Conservation (phyloP, 371 early-diverging fungal genomes). For the Mortierella sp. region DNA sequence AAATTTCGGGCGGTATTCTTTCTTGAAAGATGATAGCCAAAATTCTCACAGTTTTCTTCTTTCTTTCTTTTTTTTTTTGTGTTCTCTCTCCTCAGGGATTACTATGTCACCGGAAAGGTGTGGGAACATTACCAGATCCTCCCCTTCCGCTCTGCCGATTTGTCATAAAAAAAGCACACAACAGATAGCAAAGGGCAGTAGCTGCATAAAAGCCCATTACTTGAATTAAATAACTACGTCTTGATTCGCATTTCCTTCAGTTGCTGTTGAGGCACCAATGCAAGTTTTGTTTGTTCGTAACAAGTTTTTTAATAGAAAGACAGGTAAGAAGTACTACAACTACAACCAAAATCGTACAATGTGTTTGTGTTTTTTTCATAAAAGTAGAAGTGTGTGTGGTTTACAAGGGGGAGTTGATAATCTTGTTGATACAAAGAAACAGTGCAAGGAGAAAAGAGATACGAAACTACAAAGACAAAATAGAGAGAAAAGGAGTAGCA, state of each 20-base stretch:
- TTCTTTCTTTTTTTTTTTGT: background rate
- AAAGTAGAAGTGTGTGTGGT: background rate
- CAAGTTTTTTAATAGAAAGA: conserved; percentile 10
- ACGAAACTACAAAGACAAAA: background rate
- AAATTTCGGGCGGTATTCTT: background rate
- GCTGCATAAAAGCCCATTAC: too few species aligned
- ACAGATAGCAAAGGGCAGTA: background rate
- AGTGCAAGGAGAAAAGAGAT: background rate
- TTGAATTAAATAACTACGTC: too few species aligned
- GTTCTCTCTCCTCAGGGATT: conserved; percentile 51
- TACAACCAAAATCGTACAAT: conserved; percentile 13
- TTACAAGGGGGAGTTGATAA: background rate
- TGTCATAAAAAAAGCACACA: background rate
- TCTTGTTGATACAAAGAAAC: conserved; percentile 9
- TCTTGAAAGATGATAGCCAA: background rate
- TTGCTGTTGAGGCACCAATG: background rate
- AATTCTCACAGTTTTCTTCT: background rate
- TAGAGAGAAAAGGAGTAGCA: background rate
- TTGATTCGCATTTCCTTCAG: too few species aligned
- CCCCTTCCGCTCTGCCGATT: conserved; percentile 59
- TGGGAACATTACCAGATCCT: conserved; percentile 70
- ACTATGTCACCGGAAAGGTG: conserved; percentile 69
- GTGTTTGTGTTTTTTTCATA: conserved; percentile 2
- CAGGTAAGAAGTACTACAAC: background rate
- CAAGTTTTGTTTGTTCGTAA: conserved; percentile 5